These are phyloP conservation scores for Kalaharituber pfeilii DNA, from an alignment of 2,329 filamentous ascomycete genomes.

Conservation along the genomic window DNA sequence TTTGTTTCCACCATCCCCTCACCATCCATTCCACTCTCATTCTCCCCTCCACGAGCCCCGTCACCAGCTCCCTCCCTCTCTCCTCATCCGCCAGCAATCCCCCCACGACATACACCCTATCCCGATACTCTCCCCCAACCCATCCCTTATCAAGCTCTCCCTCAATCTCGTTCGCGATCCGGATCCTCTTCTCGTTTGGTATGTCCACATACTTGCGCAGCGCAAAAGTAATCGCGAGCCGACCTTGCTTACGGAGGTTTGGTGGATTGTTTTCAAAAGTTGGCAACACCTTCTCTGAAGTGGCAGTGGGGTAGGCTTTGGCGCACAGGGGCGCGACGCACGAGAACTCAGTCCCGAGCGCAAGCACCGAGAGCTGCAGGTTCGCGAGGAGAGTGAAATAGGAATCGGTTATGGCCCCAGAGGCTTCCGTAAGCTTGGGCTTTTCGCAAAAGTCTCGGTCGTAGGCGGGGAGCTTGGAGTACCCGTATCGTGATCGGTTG, in stretches of 20 bases:
- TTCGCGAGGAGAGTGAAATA: background rate
- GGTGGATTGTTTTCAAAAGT: background rate
- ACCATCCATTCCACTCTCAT: background rate
- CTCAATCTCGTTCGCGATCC: background rate
- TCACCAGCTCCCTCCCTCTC: background rate
- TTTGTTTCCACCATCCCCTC: background rate
- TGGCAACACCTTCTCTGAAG: background rate
- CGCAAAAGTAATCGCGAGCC: background rate
- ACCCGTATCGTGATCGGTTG: no score
- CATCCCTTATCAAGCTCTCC: background rate
- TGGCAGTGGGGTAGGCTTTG: no score
- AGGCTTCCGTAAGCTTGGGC: no score
- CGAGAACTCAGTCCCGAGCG: background rate
- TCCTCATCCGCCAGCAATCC: conserved; percentile 1
- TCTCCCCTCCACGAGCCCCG: background rate
- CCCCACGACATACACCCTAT: background rate
- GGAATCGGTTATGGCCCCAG: background rate
- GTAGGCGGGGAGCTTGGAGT: no score
- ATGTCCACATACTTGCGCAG: background rate
- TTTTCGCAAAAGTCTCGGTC: no score
- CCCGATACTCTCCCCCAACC: background rate
- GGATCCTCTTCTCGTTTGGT: background rate
- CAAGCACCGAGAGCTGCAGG: background rate
- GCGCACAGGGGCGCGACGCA: no score
- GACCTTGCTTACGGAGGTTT: background rate